phyloP scores from a whole-genome alignment of 2,329 filamentous ascomycete species.

The Verticillium longisporum region DNA sequence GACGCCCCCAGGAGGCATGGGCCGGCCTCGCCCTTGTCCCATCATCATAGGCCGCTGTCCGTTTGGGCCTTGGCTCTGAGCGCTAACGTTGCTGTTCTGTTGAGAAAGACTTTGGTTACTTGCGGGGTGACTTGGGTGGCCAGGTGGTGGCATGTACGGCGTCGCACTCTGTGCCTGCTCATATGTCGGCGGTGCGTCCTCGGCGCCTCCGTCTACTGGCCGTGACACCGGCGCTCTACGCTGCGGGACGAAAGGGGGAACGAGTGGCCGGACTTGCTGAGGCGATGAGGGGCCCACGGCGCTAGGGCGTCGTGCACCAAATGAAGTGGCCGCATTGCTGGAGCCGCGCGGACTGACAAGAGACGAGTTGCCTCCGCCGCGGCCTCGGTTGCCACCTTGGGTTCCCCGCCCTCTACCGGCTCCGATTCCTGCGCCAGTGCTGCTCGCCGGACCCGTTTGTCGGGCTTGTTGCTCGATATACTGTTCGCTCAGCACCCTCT shows the following conservation, averaged over 20 bases:
- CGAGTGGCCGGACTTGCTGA: slow-evolving; percentile 38
- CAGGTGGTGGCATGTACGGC: slow-evolving; percentile 44
- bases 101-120: slow-evolving; percentile 18
- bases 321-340: slow-evolving; percentile 7
- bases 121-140: slow-evolving; percentile 41
- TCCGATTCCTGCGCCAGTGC: not conserved
- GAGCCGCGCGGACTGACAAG: slow-evolving; percentile 10
- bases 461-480: slow-evolving; percentile 60
- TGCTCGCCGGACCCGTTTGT: slow-evolving; percentile 18
- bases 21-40: slow-evolving; percentile 7
- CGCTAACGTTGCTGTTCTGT: not conserved
- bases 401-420: slow-evolving; percentile 2
- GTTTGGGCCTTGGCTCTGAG: not conserved
- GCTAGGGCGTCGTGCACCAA: not conserved
- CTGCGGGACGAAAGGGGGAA: slow-evolving; percentile 32
- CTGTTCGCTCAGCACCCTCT: slow-evolving; percentile 62
- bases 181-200: slow-evolving; percentile 51
- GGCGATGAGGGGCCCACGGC: slow-evolving; percentile 5
- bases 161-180: slow-evolving; percentile 47
- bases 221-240: slow-evolving; percentile 28
- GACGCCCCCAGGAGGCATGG: slow-evolving; percentile 6
- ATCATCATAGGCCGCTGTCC: slow-evolving; percentile 6
- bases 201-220: slow-evolving; percentile 29
- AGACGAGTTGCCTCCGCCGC: slow-evolving; percentile 7
- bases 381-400: not conserved